Evolutionary conservation across 2,329 filamentous ascomycete genomes (phyloP), one percentile per base, ranked within the genome.

Genomic region (Aspergillus fijiensis): DNA sequence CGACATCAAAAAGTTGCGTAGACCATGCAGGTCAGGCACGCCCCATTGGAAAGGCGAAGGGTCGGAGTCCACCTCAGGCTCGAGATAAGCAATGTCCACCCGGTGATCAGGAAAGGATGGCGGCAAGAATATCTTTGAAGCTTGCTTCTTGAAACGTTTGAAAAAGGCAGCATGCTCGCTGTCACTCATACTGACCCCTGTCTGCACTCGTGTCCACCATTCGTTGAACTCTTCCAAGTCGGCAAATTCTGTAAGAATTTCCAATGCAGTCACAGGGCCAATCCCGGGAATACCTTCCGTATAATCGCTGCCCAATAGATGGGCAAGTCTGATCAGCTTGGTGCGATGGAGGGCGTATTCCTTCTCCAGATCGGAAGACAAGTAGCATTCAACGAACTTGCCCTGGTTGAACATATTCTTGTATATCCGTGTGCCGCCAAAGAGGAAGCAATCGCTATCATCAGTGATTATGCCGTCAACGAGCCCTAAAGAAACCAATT

Each of bases 351-450:
- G 85, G 0, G 90, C 91, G 63, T 97, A 89, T 69, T 99, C 96
- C 67, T 90, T 90, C 69, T 96, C 91, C 0, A 99, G 81, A 70
- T 99, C 95, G 0, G 81, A 82, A 2, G 87, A 80, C 10, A 99
- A 84, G 72, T 98, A 99, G 77, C 95, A 98, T 78, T 99, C 95
- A 48, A 99, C 95, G 69, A 92, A 96, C 74, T 99, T 99, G 75
- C 95, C 95, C 69, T 92, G 89, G 76, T 97, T 99, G 82, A 99
- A 99, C 92, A 99, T 96, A 80, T 99, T 99, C 76, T 99, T 99
- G 82, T 99, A 99, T 23, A 99, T 90, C 19, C 94, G 85, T 0
- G 92, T 99, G 42, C 95, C 96, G 19, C 95, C 96, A 74, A 99
- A 99, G 0, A 99, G 84, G 71, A 99, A 99, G 0, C 89, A 96